Evolutionary conservation across 2,329 filamentous ascomycete species (phyloP), one percentile per base, ranked within the genome.

Genomic region (Trichoderma simmonsii): DNA sequence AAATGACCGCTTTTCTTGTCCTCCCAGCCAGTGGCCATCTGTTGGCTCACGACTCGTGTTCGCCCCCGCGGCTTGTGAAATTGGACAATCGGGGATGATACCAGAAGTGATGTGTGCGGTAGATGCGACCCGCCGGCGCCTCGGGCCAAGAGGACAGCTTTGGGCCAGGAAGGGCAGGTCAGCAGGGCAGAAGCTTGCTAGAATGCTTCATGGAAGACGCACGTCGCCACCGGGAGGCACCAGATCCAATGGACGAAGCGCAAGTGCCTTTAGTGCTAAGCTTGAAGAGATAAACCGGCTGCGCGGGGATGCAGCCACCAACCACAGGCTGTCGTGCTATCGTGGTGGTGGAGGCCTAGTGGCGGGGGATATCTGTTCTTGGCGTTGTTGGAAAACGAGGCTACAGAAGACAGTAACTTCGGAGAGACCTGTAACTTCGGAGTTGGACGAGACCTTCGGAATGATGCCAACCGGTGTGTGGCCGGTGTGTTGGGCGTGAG

Each of bases 151-250:
- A 61, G 39, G 28, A 59, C 63, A 54, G 43, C 28, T 59, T 51
- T 43, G 66, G 56, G 59, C 39, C 66, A 34, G 39, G 51, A 72
- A 56, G 51, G 65, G 71, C 59, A 72, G 71, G 71, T 72, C 66
- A 70, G 59, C 71, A 70, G 66, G 71, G 60, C 59, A 70, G 71
- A 72, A 72, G 71, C 66, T 70, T 70, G 57, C 48, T 72, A 69
- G 71, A 72, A 72, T 51, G 48, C 71, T 70, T 60, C 65, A 65
- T 72, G 59, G 71, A 72, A 72, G 71, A 60, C 71, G 56, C 48
- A 63, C 59, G 60, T 72, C 66, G 65, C 71, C 66, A 70, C 71
- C 57, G 28, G 34, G 54, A 69, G 39, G 64, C 39, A 28, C 39
- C 28, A 30, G 54, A 72, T 69, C 70, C 64, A 69, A 71, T 69